Conservation (phyloP, 495 filamentous ascomycete species). For the Poronia punctata region DNA sequence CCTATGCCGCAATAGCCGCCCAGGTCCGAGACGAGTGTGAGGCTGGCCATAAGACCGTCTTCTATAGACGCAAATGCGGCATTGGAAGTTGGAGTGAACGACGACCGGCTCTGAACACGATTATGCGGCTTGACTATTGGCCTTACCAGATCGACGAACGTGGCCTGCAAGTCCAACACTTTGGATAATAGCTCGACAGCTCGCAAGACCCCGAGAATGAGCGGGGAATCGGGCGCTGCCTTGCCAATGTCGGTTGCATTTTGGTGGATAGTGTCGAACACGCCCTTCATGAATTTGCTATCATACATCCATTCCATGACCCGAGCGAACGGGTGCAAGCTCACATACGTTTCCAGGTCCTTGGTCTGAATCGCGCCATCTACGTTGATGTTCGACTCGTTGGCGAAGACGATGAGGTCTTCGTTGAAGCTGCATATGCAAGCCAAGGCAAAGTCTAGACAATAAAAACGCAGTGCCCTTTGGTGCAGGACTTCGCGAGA, state of each 20-base stretch:
- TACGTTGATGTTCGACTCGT: conserved; percentile 60
- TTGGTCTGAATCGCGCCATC: conserved; percentile 65
- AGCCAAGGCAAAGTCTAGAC: conserved; percentile 67
- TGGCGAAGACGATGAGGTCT: conserved; percentile 75
- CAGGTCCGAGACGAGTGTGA: conserved; percentile 67
- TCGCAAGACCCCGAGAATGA: conserved; percentile 64
- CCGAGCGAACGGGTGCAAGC: conserved; percentile 82
- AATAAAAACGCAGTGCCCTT: conserved; percentile 65
- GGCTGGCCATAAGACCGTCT: conserved; percentile 77
- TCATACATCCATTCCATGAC: conserved; percentile 98
- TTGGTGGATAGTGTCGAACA: conserved; percentile 72
- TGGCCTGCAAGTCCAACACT: conserved; percentile 79
- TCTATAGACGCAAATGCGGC: conserved; percentile 77
- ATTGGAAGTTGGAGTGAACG: conserved; percentile 51
- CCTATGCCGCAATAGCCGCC: conserved; percentile 78
- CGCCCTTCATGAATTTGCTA: conserved; percentile 69
- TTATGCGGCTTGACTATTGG: conserved; percentile 54
- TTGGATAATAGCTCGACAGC: conserved; percentile 74
- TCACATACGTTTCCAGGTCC: conserved; percentile 66
- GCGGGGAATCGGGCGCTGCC: conserved; percentile 61
- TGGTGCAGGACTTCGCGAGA: conserved; percentile 54
- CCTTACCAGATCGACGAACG: conserved; percentile 79
- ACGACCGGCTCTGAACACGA: conserved; percentile 22
- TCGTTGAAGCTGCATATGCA: conserved; percentile 87
- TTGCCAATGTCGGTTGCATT: conserved; percentile 59